Conservation (phyloP, 768 basidiomycete species). For the Lentinula detonsa region DNA sequence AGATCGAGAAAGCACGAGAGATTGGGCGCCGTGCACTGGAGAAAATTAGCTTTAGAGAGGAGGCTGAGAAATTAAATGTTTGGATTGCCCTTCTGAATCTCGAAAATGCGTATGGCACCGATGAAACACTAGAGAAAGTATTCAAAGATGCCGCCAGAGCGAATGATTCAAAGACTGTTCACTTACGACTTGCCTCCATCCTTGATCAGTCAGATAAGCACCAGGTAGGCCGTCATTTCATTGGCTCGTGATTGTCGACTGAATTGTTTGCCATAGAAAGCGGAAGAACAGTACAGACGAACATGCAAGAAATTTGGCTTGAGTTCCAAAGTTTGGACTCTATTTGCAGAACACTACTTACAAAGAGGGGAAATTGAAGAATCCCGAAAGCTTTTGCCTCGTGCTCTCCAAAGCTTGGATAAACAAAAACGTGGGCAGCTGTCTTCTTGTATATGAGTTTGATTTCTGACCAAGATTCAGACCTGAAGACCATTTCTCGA, state of each 20-base stretch:
- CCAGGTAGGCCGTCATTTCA: constrained; percentile 43
- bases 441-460: background rate
- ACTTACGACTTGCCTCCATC: constrained; percentile 80
- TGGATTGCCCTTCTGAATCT: constrained; percentile 96
- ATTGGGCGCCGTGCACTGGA: constrained; percentile 79
- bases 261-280: constrained; percentile 48
- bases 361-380: constrained; percentile 68
- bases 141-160: constrained; percentile 89
- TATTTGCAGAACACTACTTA: constrained; percentile 80
- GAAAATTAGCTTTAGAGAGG: constrained; percentile 92
- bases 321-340: constrained; percentile 91
- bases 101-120: constrained; percentile 89
- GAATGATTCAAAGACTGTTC: constrained; percentile 90
- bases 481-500: constrained; percentile 91
- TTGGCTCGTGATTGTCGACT: background rate
- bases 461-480: constrained; percentile 32
- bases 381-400: constrained; percentile 80
- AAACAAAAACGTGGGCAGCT: constrained; percentile 81
- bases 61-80: constrained; percentile 91
- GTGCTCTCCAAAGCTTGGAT: constrained; percentile 85
- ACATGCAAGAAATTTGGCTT: constrained; percentile 93
- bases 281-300: constrained; percentile 86
- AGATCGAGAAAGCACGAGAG: constrained; percentile 90
- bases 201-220: constrained; percentile 78
- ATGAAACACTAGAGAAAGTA: constrained; percentile 66